Evolutionary conservation across 2,329 filamentous ascomycete genomes (phyloP).

Genomic region (Penicillium decumbens): DNA sequence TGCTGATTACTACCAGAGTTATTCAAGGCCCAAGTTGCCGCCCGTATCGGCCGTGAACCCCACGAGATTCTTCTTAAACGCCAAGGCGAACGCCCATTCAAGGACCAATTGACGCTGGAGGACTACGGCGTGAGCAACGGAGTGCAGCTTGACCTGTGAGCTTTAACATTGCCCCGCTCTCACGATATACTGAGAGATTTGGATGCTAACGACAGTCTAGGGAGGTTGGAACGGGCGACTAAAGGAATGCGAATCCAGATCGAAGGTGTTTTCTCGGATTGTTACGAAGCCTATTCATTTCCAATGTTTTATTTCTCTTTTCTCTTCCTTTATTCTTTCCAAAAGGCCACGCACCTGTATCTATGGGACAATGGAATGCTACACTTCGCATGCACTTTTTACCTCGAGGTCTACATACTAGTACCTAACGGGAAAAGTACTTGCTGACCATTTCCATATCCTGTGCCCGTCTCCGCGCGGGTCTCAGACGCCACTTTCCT

Average conservation of each 20-base stretch:
- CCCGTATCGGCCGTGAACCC: conserved; percentile 79
- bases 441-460: conserved; percentile 10
- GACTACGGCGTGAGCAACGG: conserved; percentile 95
- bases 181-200: neutral
- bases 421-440: conserved; percentile 6
- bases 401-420: conserved; percentile 4
- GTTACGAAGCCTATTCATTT: conserved; percentile 11
- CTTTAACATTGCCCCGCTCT: conserved; percentile 9
- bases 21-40: conserved; percentile 88
- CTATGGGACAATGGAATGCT: conserved; percentile 2
- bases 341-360: neutral
- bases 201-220: conserved; percentile 29
- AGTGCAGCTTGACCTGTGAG: conserved; percentile 55
- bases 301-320: conserved; percentile 7
- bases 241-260: conserved; percentile 4
- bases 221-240: conserved; percentile 49
- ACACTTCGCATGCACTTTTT: neutral
- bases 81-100: conserved; percentile 89
- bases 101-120: conserved; percentile 78
- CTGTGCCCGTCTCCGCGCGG: conserved; percentile 17
- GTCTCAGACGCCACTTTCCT: conserved; percentile 22
- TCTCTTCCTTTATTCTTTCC: neutral
- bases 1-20: conserved; percentile 46
- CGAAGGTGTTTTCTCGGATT: conserved; percentile 8
- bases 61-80: conserved; percentile 89